phyloP scores from a whole-genome alignment of 1,284 basidiomycete species.

The Cutaneotrichosporon dermatis region DNA sequence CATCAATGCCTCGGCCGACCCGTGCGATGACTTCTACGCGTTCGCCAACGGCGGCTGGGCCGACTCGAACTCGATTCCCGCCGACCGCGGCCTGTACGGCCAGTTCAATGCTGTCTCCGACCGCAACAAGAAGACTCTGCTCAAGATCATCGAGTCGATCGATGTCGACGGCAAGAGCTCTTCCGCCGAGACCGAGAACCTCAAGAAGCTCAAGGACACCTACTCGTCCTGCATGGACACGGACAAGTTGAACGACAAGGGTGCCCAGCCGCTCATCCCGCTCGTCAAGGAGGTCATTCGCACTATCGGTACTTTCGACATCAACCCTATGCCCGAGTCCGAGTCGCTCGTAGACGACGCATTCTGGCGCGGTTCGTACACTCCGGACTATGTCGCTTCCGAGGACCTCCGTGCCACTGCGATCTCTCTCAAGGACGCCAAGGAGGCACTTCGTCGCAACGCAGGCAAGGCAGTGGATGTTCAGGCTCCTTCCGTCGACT shows the following conservation, averaged over 20 bases:
- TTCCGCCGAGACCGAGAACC: constrained; percentile 60
- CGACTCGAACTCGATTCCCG: constrained; percentile 70
- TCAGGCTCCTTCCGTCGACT: neutral
- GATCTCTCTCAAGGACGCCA: neutral
- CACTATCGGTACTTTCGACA: constrained; percentile 41
- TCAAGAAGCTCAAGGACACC: constrained; percentile 72
- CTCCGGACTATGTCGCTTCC: constrained; percentile 34
- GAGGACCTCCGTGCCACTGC: constrained; percentile 26
- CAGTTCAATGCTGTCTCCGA: constrained; percentile 49
- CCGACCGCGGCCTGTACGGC: constrained; percentile 66
- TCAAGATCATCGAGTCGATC: constrained; percentile 47
- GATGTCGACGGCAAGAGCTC: neutral
- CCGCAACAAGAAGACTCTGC: constrained; percentile 50
- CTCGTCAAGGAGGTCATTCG: constrained; percentile 48
- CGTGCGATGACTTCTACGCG: constrained; percentile 92
- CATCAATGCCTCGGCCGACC: constrained; percentile 77
- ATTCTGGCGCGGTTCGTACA: constrained; percentile 34
- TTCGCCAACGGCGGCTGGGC: constrained; percentile 83
- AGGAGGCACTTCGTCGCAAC: neutral
- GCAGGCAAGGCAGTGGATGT: neutral
- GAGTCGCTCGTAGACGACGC: constrained; percentile 8
- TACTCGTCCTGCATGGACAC: constrained; percentile 83
- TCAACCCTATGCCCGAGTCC: constrained; percentile 27
- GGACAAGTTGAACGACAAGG: constrained; percentile 50
- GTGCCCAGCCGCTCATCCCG: constrained; percentile 50